Evolutionary conservation across 2,329 filamentous ascomycete species (phyloP).

Genomic region (Blumeriella jaapii): DNA sequence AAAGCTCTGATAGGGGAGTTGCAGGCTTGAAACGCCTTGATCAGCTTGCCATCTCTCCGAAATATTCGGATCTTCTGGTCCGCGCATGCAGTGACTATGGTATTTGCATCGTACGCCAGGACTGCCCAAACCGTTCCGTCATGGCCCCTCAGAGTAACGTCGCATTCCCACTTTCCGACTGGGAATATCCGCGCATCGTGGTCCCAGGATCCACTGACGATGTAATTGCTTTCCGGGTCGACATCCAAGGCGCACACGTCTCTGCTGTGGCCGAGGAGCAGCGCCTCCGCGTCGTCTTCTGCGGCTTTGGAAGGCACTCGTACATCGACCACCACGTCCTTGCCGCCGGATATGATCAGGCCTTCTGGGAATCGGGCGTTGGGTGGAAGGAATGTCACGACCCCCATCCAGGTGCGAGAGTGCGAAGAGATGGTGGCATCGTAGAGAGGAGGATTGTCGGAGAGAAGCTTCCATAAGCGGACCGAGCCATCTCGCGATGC

Average conservation of each 20-base stretch:
- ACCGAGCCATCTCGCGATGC: conserved; percentile 88
- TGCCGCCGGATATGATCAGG: conserved; percentile 75
- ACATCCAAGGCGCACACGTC: conserved; percentile 85
- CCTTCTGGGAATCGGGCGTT: conserved; percentile 58
- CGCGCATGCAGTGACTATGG: conserved; percentile 82
- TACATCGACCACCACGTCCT: conserved; percentile 88
- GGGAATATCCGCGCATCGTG: conserved; percentile 77
- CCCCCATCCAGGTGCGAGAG: conserved; percentile 79
- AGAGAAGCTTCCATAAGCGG: conserved; percentile 66
- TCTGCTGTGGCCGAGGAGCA: conserved; percentile 74
- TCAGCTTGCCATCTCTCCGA: conserved; percentile 49
- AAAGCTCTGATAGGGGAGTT: conserved; percentile 82
- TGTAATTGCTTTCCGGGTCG: conserved; percentile 55
- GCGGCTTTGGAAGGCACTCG: conserved; percentile 56
- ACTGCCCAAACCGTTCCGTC: conserved; percentile 85
- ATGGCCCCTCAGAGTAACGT: conserved; percentile 62
- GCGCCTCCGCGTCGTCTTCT: conserved; percentile 69
- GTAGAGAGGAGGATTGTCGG: conserved; percentile 55
- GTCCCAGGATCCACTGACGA: conserved; percentile 94
- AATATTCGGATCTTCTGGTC: conserved; percentile 85
- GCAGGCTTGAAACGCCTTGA: conserved; percentile 55
- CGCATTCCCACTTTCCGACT: conserved; percentile 73
- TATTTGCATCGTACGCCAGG: conserved; percentile 66
- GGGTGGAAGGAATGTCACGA: conserved; percentile 64
- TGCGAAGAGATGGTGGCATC: conserved; percentile 70